Conservation (phyloP, 495 filamentous ascomycete genomes). For the Xanthoparmelia taractica region DNA sequence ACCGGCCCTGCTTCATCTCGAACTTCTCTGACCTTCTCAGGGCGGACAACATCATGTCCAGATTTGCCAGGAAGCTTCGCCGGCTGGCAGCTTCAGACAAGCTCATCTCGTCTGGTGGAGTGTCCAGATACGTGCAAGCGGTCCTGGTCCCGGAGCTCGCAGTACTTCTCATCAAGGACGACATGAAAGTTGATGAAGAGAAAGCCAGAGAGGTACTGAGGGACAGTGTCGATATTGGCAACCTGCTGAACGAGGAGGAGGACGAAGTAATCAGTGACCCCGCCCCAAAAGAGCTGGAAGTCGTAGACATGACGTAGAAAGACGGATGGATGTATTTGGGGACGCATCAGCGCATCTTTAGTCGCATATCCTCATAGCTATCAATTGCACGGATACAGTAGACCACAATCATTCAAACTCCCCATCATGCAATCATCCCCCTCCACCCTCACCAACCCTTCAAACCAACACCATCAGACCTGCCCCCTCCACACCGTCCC, state of each 20-base stretch:
- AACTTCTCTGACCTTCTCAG: slow-evolving; percentile 27
- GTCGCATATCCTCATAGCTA: neutral
- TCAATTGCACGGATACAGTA: neutral
- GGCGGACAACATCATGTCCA: slow-evolving; percentile 55
- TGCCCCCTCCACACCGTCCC: slow-evolving; percentile 42
- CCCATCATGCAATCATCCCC: neutral
- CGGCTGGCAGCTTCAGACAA: slow-evolving; percentile 57
- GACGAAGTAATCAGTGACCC: slow-evolving; percentile 51
- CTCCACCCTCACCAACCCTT: neutral
- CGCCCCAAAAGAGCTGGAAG: slow-evolving; percentile 32
- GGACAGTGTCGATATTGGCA: slow-evolving; percentile 71
- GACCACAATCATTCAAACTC: neutral
- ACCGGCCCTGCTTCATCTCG: neutral
- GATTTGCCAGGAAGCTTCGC: slow-evolving; percentile 54
- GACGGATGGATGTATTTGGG: neutral
- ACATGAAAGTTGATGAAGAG: slow-evolving; percentile 63
- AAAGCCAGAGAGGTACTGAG: slow-evolving; percentile 59
- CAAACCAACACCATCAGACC: slow-evolving; percentile 10
- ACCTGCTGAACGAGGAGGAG: slow-evolving; percentile 60
- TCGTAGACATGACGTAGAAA: neutral
- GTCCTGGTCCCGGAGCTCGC: slow-evolving; percentile 85
- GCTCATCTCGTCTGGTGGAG: slow-evolving; percentile 60
- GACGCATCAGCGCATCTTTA: slow-evolving; percentile 1
- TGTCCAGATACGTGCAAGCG: slow-evolving; percentile 68
- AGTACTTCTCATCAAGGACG: slow-evolving; percentile 69